Base-by-base conservation (phyloP, 257 asterid genomes). In the Solanum medicagineum region DNA sequence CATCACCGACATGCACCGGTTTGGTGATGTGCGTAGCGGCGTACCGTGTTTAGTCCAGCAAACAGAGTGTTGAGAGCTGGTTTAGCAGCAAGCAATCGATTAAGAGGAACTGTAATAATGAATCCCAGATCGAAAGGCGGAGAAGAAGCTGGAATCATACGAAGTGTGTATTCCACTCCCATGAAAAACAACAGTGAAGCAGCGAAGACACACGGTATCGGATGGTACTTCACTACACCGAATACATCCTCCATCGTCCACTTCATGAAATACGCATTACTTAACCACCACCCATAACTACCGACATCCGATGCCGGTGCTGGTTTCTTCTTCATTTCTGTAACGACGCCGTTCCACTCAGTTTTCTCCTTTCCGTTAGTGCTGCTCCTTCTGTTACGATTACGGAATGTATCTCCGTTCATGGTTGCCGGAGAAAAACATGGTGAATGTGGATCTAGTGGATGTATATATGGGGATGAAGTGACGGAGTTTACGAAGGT, bases 41-140 rank as follows among this genome's bases (percentile, higher is more conserved):
- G 17, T 65, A 90, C 92, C 89, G 92, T 90, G 45, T 90, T 90
- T 73, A 90, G 84, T 6, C 91, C 92, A 53, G 92, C 92, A 13
- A 90, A 88, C 44, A 90, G 71, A 55, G 81, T 85, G 81, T 90
- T 90, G 81, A 90, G 89, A 69, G 26, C 36, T 7, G 92, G 92
- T 45, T 86, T 75, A 29, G 90, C 83, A 60, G 92, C 89, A 79
- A 90, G 92, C 82, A 90, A 32, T 2, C 83, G 90, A 55, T 90
- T 84, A 3, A 90, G 87, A 47, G 87, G 88, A 32, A 81, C 10
- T 7, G 92, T 88, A 20, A 57, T 88, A 40, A 88, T 85, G 47
- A 90, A 90, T 5, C 92, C 92, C 73, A 90, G 80, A 90, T 90
- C 92, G 44, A 87, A 88, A 14, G 92, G 91, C 8, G 90, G 90